These are phyloP conservation scores for Cladorrhinum sp. DNA, from an alignment of 2,329 filamentous ascomycete species.

Conservation along the genomic window DNA sequence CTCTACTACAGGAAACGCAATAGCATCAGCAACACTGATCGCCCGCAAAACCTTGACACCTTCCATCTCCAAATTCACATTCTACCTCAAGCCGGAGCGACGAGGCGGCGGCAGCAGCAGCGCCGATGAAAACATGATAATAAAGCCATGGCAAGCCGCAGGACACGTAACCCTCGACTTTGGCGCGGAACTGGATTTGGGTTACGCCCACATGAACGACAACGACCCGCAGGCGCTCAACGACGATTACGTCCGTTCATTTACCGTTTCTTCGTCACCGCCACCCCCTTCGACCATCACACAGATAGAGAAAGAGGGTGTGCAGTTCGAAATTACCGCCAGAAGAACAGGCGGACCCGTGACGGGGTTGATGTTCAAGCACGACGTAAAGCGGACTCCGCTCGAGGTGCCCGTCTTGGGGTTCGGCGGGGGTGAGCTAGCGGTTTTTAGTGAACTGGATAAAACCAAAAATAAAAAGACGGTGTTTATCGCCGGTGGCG, in stretches of 20 bases:
- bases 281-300: too few relatives aligned
- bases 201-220: slow-evolving; percentile 81
- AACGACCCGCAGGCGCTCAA: slow-evolving; percentile 77
- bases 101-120: too few relatives aligned
- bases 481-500: slow-evolving; percentile 72
- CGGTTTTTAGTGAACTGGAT: slow-evolving; percentile 31
- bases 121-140: too few relatives aligned
- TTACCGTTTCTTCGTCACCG: slow-evolving; percentile 66
- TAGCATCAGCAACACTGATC: slow-evolving; percentile 53
- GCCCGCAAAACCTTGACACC: slow-evolving; percentile 61
- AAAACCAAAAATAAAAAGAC: slow-evolving; percentile 33
- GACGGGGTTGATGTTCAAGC: slow-evolving; percentile 62
- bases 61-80: slow-evolving; percentile 62
- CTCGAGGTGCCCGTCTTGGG: slow-evolving; percentile 68
- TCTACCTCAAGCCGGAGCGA: slow-evolving; percentile 35
- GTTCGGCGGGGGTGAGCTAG: slow-evolving; percentile 60
- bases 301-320: slow-evolving; percentile 26
- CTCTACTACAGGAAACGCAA: neutral
- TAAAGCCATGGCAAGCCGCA: slow-evolving; percentile 58
- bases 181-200: slow-evolving; percentile 62
- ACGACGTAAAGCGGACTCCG: slow-evolving; percentile 44
- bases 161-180: slow-evolving; percentile 80
- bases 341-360: slow-evolving; percentile 62
- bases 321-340: slow-evolving; percentile 69
- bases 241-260: slow-evolving; percentile 80